phyloP scores from a whole-genome alignment of 176 grass and related monocot genomes.

The Avena eriantha region DNA sequence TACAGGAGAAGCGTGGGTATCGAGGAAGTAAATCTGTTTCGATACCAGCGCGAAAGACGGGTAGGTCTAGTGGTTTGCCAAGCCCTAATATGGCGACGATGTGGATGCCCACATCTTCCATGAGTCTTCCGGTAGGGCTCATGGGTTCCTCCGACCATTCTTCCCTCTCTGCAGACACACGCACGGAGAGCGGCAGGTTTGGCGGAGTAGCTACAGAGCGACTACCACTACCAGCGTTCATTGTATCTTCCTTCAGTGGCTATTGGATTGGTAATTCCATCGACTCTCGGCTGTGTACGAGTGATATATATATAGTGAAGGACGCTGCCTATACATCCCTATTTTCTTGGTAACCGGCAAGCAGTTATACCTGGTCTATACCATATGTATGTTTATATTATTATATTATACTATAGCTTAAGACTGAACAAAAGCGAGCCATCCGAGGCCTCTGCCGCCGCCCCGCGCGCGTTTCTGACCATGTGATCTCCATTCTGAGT shows the following conservation, averaged over 20 bases:
- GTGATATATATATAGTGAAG: too few relatives aligned
- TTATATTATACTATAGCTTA: too few relatives aligned
- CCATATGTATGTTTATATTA: too few relatives aligned
- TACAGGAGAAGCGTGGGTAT: slow-evolving; percentile 6
- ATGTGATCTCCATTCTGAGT: too few relatives aligned
- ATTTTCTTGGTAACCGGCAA: too few relatives aligned
- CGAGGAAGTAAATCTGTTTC: background rate
- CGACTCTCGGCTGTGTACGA: background rate
- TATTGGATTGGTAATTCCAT: background rate
- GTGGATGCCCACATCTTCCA: background rate
- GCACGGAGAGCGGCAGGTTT: background rate
- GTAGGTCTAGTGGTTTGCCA: background rate
- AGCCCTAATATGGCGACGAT: background rate
- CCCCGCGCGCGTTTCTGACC: too few relatives aligned
- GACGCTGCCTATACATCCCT: too few relatives aligned
- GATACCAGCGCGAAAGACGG: slow-evolving; percentile 23
- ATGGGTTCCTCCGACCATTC: background rate
- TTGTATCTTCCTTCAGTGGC: background rate
- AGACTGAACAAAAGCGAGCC: too few relatives aligned
- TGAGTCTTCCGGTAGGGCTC: background rate
- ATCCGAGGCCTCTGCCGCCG: too few relatives aligned
- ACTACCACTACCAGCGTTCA: background rate
- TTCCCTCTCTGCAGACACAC: background rate
- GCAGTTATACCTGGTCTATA: too few relatives aligned
- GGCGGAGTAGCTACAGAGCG: background rate